Evolutionary conservation across 2,329 filamentous ascomycete species (phyloP).

Genomic region (Cytospora schulzeri): DNA sequence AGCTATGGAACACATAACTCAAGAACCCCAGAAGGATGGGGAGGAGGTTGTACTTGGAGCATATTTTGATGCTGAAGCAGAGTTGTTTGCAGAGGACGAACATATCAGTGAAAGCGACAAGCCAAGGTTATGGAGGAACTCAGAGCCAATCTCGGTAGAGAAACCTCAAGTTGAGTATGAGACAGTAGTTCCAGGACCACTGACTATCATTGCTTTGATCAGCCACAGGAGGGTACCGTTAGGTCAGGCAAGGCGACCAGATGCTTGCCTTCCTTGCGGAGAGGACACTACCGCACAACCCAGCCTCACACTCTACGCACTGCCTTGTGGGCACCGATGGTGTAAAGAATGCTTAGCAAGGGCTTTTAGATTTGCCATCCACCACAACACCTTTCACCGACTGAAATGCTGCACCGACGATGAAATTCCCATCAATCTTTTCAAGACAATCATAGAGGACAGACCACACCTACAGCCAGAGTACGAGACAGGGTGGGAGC

Average conservation of each 20-base stretch:
- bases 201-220: conserved; percentile 15
- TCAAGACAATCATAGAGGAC: neutral
- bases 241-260: neutral
- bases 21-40: neutral
- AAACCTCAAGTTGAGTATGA: conserved; percentile 13
- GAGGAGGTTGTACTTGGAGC: neutral
- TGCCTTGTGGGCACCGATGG: conserved; percentile 16
- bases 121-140: neutral
- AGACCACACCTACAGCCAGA: conserved; percentile 5
- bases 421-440: neutral
- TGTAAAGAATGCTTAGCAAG: conserved; percentile 13
- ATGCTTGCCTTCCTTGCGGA: conserved; percentile 10
- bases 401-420: conserved; percentile 13
- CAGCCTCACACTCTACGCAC: neutral
- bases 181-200: neutral
- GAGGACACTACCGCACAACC: neutral
- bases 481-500: conserved; percentile 10
- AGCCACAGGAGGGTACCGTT: conserved; percentile 4
- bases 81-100: neutral
- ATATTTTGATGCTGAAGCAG: conserved; percentile 6
- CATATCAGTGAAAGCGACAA: neutral
- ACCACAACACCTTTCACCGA: conserved; percentile 7
- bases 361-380: conserved; percentile 11
- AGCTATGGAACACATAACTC: neutral
- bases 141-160: conserved; percentile 1